A percentile compares a stretch with the other conserved stretches of the same genome.
Conservation (phyloP, 2,329 filamentous ascomycete species). For the Aschersonia sp. region DNA sequence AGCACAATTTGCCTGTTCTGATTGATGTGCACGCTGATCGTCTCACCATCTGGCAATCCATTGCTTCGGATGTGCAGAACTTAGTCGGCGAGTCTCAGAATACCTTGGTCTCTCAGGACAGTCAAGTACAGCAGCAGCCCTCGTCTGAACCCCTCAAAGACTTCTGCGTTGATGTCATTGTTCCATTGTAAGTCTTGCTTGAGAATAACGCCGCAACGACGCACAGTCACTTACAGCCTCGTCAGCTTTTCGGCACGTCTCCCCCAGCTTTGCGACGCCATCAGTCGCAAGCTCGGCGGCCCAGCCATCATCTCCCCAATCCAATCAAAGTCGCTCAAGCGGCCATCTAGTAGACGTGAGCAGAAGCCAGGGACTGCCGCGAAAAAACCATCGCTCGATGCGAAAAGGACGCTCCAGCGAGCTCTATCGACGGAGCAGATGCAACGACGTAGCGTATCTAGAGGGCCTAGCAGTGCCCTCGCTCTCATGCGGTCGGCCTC, state of each 20-base stretch:
- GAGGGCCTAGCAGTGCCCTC: slow-evolving; percentile 41
- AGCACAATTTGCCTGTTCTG: slow-evolving; percentile 48
- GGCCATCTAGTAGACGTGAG: slow-evolving; percentile 24
- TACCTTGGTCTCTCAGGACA: slow-evolving; percentile 14
- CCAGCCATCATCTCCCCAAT: slow-evolving; percentile 43
- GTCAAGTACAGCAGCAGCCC: slow-evolving; percentile 22
- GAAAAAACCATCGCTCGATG: slow-evolving; percentile 31
- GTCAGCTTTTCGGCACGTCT: slow-evolving; percentile 57
- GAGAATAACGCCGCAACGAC: too few species aligned
- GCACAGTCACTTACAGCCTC: slow-evolving; percentile 16
- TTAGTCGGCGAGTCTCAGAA: slow-evolving; percentile 33
- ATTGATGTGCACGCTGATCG: slow-evolving; percentile 64
- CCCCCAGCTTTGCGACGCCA: slow-evolving; percentile 53
- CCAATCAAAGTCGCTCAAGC: slow-evolving; percentile 33
- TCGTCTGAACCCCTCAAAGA: slow-evolving; percentile 52
- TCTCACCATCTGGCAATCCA: slow-evolving; percentile 73
- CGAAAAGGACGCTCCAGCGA: slow-evolving; percentile 41
- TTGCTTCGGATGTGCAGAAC: slow-evolving; percentile 44
- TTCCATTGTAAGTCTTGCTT: slow-evolving; percentile 50
- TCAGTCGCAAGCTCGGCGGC: slow-evolving; percentile 65
- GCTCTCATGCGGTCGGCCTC: slow-evolving; percentile 56
- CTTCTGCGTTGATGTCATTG: slow-evolving; percentile 68
- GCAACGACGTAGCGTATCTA: slow-evolving; percentile 36
- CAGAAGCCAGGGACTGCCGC: slow-evolving; percentile 35
- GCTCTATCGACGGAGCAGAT: slow-evolving; percentile 46